These are phyloP conservation scores for Phoenix dactylifera DNA, from an alignment of 176 grass and related monocot genomes.

Conservation along the genomic window DNA sequence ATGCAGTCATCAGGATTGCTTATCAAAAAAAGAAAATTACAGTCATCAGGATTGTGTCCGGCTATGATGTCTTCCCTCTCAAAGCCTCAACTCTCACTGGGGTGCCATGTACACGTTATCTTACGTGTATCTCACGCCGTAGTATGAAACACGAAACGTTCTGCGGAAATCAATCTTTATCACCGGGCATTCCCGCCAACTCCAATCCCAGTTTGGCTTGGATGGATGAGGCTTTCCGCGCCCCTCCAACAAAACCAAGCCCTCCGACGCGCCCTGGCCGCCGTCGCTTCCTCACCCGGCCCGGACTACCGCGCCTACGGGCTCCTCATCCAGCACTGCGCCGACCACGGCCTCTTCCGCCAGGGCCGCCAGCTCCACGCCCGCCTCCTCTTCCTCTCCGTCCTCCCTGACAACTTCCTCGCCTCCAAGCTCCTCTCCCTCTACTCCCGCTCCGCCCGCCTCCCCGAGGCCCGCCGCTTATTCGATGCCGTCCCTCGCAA, in stretches of 20 bases:
- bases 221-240: constrained; percentile 36
- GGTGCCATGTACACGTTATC: no score
- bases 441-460: constrained; percentile 37
- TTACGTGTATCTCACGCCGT: no score
- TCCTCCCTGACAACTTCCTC: constrained; percentile 58
- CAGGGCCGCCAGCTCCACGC: constrained; percentile 44
- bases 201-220: background rate
- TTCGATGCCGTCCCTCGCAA: constrained; percentile 47
- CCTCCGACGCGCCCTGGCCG: constrained; percentile 1
- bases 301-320: constrained; percentile 41
- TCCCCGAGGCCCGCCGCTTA: constrained; percentile 40
- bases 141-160: no score
- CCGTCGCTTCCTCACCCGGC: background rate
- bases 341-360: constrained; percentile 28
- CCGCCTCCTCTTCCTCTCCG: constrained; percentile 31
- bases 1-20: no score
- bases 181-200: no score
- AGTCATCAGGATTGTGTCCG: no score
- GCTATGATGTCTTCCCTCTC: no score
- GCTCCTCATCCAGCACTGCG: constrained; percentile 47
- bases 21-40: no score
- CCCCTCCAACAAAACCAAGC: constrained; percentile 10
- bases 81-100: no score
- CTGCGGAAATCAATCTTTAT: no score
- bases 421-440: constrained; percentile 63